Evolutionary conservation across 2,329 filamentous ascomycete species (phyloP).

Genomic region (Chaetomium sp.): DNA sequence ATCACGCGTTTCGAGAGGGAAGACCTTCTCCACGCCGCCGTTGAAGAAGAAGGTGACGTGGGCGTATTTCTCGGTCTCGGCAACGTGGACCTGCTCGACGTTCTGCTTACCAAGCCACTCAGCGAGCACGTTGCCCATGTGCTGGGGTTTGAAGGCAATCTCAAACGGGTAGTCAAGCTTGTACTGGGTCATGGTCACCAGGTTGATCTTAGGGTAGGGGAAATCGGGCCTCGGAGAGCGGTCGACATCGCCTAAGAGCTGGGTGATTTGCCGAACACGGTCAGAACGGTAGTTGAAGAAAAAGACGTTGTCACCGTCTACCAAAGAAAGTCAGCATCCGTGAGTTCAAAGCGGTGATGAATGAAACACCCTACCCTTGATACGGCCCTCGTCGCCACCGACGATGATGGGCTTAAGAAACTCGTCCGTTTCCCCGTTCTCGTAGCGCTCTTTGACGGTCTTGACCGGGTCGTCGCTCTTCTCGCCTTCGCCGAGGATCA

Average conservation of each 20-base stretch:
- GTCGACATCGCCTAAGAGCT: slow-evolving; percentile 87
- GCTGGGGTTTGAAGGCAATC: slow-evolving; percentile 86
- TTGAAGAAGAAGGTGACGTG: slow-evolving; percentile 99
- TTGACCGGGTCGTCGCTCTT: slow-evolving; percentile 75
- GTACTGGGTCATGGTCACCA: slow-evolving; percentile 98
- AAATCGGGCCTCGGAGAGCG: slow-evolving; percentile 87
- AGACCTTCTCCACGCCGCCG: slow-evolving; percentile 94
- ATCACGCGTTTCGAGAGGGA: slow-evolving; percentile 84
- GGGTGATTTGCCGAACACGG: slow-evolving; percentile 91
- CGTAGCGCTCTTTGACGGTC: slow-evolving; percentile 82
- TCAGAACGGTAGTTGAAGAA: slow-evolving; percentile 99
- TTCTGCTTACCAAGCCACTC: slow-evolving; percentile 91
- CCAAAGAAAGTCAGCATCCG: slow-evolving; percentile 13
- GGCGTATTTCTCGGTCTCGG: slow-evolving; percentile 98
- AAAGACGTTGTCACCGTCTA: slow-evolving; percentile 89
- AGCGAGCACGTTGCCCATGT: slow-evolving; percentile 96
- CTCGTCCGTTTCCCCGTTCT: slow-evolving; percentile 85
- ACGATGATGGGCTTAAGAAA: slow-evolving; percentile 98
- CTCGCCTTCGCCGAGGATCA: slow-evolving; percentile 83
- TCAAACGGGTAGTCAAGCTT: slow-evolving; percentile 91
- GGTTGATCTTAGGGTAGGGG: slow-evolving; percentile 81
- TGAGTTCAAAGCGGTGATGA: not conserved
- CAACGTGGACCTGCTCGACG: slow-evolving; percentile 89
- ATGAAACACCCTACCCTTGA: slow-evolving; percentile 59
- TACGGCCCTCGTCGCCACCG: slow-evolving; percentile 74